Evolutionary conservation across 106 monocot genomes (phyloP), one percentile per base, ranked within the genome.

Genomic region (Dioscorea alata): DNA sequence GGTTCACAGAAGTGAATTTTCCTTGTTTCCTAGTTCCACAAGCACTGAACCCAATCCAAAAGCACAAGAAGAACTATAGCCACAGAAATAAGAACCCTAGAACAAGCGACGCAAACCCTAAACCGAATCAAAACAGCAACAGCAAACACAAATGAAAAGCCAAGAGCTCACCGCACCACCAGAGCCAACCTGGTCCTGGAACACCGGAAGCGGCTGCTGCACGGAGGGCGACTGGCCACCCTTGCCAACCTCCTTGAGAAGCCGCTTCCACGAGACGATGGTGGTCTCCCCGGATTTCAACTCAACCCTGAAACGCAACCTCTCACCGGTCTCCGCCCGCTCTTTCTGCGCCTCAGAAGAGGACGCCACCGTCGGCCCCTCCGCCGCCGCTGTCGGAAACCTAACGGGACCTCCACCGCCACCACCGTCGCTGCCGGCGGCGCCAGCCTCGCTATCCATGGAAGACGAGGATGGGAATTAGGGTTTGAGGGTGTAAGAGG

Each of bases 221-320:
- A 60, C 74, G 3, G 49, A 14, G 2, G 24, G 49, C 0, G 51
- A 28, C 12, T 59, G 53, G 14, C 42, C 58, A 31, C 59, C 75
- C 16, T 60, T 67, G 51, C 71, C 65, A 14, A 74, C 69, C 34
- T 93, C 92, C 75, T 58, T 86, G 15, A 89, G 73, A 22, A 99
- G 85, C 75, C 81, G 90, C 93, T 93, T 99, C 99, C 99, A 99
- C 6, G 99, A 99, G 5, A 99, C 99, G 57, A 99, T 93, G 57
- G 89, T 99, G 25, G 99, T 99, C 81, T 99, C 89, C 23, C 85
- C 99, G 12, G 82, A 75, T 73, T 68, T 79, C 74, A 99, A 67
- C 67, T 90, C 92, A 66, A 99, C 85, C 13, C 72, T 13, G 50
- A 93, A 93, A 79, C 83, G 59, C 87, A 75, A 76, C 73, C 89